Conservation (phyloP, 164 flowering plant genomes). For the Kingdonia uniflora region DNA sequence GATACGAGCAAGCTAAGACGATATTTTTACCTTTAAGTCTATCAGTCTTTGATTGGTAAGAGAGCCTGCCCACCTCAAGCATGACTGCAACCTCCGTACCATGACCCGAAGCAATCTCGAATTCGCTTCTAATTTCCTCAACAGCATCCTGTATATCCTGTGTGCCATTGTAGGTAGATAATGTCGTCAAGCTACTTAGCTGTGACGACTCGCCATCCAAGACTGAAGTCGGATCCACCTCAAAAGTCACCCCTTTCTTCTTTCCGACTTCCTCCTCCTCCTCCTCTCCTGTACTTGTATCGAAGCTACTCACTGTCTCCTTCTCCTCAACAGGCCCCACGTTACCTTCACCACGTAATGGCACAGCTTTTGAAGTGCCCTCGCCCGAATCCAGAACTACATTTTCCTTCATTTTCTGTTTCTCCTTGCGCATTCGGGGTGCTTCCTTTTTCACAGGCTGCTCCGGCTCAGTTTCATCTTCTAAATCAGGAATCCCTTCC, state of each 20-base stretch:
- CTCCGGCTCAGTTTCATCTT: constrained; percentile 70
- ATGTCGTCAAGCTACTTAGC: constrained; percentile 38
- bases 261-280: constrained; percentile 25
- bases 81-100: constrained; percentile 72
- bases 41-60: constrained; percentile 44
- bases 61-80: constrained; percentile 80
- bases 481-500: constrained; percentile 96
- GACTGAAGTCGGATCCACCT: constrained; percentile 27
- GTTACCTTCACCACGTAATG: constrained; percentile 14
- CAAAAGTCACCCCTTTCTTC: constrained; percentile 61
- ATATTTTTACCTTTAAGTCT: constrained; percentile 41
- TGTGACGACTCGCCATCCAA: constrained; percentile 47
- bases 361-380: constrained; percentile 33
- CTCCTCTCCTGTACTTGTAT: constrained; percentile 16
- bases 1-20: too few relatives aligned
- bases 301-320: constrained; percentile 23
- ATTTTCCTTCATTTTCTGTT: constrained; percentile 11
- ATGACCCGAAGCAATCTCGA: constrained; percentile 51
- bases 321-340: constrained; percentile 11
- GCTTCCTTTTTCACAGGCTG: constrained; percentile 14
- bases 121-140: constrained; percentile 68
- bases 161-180: constrained; percentile 35
- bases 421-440: constrained; percentile 13
- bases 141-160: constrained; percentile 75
- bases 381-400: constrained; percentile 14